Evolutionary conservation across 1,139 yeast species (phyloP).

Genomic region (Hansenula sp.): DNA sequence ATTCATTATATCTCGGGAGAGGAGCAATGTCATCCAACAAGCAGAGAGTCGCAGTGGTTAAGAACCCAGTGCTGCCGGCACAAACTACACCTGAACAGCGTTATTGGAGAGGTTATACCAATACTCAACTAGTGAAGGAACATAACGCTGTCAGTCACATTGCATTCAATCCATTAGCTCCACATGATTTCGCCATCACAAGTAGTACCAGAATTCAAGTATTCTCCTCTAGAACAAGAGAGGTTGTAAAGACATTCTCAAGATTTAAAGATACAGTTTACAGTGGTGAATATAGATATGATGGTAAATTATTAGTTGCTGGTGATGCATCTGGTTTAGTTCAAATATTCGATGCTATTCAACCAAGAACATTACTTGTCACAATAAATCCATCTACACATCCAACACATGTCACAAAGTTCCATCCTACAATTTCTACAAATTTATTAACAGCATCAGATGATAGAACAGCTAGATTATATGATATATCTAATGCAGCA

Average conservation of each 20-base stretch:
- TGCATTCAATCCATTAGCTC: slow-evolving; percentile 79
- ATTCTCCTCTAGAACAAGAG: slow-evolving; percentile 88
- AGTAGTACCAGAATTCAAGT: slow-evolving; percentile 90
- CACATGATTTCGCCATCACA: slow-evolving; percentile 92
- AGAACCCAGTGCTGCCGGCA: slow-evolving; percentile 74
- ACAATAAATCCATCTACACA: slow-evolving; percentile 77
- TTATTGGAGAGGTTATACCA: slow-evolving; percentile 79
- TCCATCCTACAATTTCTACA: slow-evolving; percentile 69
- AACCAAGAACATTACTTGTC: slow-evolving; percentile 74
- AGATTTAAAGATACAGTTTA: slow-evolving; percentile 90
- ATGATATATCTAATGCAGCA: slow-evolving; percentile 78
- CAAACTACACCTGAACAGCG: slow-evolving; percentile 92
- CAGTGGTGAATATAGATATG: slow-evolving; percentile 76
- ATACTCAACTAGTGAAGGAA: slow-evolving; percentile 88
- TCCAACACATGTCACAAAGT: slow-evolving; percentile 93
- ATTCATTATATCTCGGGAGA: no score
- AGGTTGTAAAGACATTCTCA: slow-evolving; percentile 83
- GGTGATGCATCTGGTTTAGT: slow-evolving; percentile 88
- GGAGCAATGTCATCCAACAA: slow-evolving; percentile 70
- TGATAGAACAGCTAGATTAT: slow-evolving; percentile 79
- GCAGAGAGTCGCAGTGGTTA: slow-evolving; percentile 62
- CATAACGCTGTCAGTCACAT: slow-evolving; percentile 88
- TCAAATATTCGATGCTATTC: slow-evolving; percentile 75
- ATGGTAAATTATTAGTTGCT: slow-evolving; percentile 80
- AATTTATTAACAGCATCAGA: slow-evolving; percentile 86